Conservation (phyloP, 2,329 filamentous ascomycete species). For the Cylindrodendrum hubeiense region DNA sequence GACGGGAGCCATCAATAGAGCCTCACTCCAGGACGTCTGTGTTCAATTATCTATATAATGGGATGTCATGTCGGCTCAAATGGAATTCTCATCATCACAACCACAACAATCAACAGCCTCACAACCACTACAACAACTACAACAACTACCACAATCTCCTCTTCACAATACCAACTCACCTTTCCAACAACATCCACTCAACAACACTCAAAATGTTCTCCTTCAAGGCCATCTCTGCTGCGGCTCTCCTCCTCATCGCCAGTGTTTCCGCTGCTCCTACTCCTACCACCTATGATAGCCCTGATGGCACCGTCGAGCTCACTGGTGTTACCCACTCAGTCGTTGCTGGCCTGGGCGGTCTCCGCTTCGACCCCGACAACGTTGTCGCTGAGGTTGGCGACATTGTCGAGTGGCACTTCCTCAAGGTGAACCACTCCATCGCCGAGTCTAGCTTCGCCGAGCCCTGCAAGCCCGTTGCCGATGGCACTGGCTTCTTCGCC, state of each 20-base stretch:
- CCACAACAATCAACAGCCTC: conserved; percentile 20
- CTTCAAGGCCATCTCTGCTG: conserved; percentile 44
- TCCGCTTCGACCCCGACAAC: conserved; percentile 64
- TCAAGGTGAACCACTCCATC: conserved; percentile 64
- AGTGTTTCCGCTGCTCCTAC: conserved; percentile 50
- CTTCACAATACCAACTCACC: conserved; percentile 12
- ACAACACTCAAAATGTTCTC: conserved; percentile 48
- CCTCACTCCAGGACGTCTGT: neutral
- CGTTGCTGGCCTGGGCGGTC: conserved; percentile 58
- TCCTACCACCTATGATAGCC: conserved; percentile 38
- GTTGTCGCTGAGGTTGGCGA: conserved; percentile 63
- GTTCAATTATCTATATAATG: conserved; percentile 41
- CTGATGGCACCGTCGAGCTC: conserved; percentile 50
- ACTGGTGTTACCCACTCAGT: conserved; percentile 60
- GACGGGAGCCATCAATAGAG: conserved; percentile 7
- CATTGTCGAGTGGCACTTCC: conserved; percentile 67
- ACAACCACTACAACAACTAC: too few relatives aligned
- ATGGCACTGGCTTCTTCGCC: conserved; percentile 57
- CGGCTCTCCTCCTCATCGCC: conserved; percentile 46
- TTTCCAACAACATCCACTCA: neutral
- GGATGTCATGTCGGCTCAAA: conserved; percentile 18
- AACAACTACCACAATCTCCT: conserved; percentile 11
- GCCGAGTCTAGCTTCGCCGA: conserved; percentile 56
- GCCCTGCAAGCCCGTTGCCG: conserved; percentile 56
- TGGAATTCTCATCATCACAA: conserved; percentile 27